Base-by-base conservation (phyloP, 306 rosid species). In the Cicer judaicum region DNA sequence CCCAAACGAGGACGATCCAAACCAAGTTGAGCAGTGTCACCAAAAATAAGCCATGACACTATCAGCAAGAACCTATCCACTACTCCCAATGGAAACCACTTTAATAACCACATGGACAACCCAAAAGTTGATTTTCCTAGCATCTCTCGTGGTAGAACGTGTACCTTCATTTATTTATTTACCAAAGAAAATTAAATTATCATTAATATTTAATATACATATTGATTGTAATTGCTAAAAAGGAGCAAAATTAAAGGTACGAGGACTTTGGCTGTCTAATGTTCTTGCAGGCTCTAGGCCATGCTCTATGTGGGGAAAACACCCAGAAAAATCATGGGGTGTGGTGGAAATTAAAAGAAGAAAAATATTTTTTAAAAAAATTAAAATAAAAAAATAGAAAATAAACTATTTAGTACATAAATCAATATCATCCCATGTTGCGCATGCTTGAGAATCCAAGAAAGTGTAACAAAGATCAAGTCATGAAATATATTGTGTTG, bases 41-140 rank as follows among this genome's bases (percentile, higher is more conserved):
- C 99, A 2, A 95, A 92, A 69, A 95, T 63, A 2, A 95, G 79
- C 92, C 96, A 77, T 5, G 98, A 89, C 44, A 87, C 87, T 1
- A 92, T 62, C 5, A 95, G 86, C 64, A 95, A 74, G 24, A 95
- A 79, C 50, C 83, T 47, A 78, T 95, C 99, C 68, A 95, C 99
- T 55, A 95, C 75, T 15, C 87, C 16, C 36, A 90, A 74, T 69
- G 97, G 99, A 21, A 95, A 78, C 99, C 99, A 95, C 88, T 90
- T 95, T 19, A 90, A 93, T 83, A 95, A 79, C 98, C 93, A 89
- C 96, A 92, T 88, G 84, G 99, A 95, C 97, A 95, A 65, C 89
- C 97, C 99, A 53, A 95, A 95, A 85, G 99, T 95, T n/a, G 99
- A 95, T 87, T 75, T 92, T 53, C 99, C 99, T 88, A 95, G 92